These are phyloP conservation scores for Candida xiaguanensis DNA, from an alignment of 805 yeast genomes.

Conservation along the genomic window DNA sequence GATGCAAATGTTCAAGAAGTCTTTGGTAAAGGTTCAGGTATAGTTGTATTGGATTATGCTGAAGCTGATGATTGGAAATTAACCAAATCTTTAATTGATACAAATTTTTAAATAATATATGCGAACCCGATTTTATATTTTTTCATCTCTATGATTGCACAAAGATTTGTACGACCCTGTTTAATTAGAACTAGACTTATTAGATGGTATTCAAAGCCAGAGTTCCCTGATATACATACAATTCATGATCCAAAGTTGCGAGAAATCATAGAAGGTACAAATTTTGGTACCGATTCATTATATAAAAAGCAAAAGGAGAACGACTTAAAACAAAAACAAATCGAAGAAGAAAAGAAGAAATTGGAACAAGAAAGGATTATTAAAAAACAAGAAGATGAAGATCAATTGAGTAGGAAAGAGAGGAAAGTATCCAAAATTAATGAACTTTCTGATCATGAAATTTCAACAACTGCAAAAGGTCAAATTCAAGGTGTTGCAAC, in stretches of 20 bases:
- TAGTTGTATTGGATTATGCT: constrained; percentile 65
- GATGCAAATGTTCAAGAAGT: constrained; percentile 42
- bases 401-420: constrained; percentile 1
- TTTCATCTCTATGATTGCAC: constrained; percentile 1
- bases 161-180: background rate
- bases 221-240: constrained; percentile 5
- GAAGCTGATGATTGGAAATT: constrained; percentile 61
- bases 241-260: constrained; percentile 25
- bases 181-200: background rate
- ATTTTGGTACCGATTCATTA: constrained; percentile 20
- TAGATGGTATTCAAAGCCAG: constrained; percentile 8
- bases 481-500: constrained; percentile 3
- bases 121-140: constrained; percentile 1
- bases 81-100: constrained; percentile 47
- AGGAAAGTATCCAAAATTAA: background rate
- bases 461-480: background rate
- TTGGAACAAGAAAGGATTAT: constrained; percentile 2
- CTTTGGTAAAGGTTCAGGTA: constrained; percentile 57
- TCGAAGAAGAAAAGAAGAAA: constrained; percentile 7
- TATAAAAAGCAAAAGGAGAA: constrained; percentile 9
- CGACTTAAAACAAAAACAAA: constrained; percentile 7
- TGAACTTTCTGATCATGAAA: constrained; percentile 4
- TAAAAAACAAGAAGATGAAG: constrained; percentile 3
- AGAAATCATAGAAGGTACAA: constrained; percentile 34
- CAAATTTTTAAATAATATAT: constrained; percentile 34